Conservation (phyloP, 176 grass and related monocot genomes). For the Oryza australiensis region DNA sequence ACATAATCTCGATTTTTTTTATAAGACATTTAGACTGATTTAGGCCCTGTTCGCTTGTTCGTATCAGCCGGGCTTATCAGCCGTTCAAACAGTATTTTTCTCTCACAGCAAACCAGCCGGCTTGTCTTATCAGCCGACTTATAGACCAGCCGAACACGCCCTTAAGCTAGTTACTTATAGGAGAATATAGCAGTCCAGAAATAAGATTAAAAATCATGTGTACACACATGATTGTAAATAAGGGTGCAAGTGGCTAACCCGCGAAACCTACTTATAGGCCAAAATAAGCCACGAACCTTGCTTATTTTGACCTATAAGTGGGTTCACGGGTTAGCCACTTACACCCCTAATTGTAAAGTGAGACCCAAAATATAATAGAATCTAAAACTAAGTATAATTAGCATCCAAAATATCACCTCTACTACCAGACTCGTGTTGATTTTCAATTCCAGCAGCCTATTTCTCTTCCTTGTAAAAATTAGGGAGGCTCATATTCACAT, state of each 20-base stretch:
- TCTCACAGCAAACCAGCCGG: no score
- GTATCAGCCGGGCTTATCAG: no score
- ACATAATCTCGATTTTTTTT: conserved; percentile 8
- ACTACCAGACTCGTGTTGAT: not conserved
- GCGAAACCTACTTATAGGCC: no score
- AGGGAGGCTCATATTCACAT: not conserved
- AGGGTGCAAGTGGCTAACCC: no score
- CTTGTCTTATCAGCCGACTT: no score
- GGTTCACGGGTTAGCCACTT: no score
- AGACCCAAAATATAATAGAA: not conserved
- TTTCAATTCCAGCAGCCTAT: not conserved
- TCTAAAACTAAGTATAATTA: not conserved
- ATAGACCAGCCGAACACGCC: no score
- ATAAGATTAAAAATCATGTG: conserved; percentile 15
- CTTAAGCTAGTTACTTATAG: not conserved
- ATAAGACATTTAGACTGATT: not conserved
- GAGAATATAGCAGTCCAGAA: conserved; percentile 18
- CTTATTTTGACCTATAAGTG: no score
- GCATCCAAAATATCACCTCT: not conserved
- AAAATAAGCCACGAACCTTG: no score
- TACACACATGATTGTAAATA: not conserved
- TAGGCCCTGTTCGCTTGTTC: no score
- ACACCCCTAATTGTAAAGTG: not conserved
- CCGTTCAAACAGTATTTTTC: no score
- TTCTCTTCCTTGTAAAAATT: not conserved